Evolutionary conservation across 805 yeast species (phyloP).

Genomic region (Lipomyces spencermartinsiae): DNA sequence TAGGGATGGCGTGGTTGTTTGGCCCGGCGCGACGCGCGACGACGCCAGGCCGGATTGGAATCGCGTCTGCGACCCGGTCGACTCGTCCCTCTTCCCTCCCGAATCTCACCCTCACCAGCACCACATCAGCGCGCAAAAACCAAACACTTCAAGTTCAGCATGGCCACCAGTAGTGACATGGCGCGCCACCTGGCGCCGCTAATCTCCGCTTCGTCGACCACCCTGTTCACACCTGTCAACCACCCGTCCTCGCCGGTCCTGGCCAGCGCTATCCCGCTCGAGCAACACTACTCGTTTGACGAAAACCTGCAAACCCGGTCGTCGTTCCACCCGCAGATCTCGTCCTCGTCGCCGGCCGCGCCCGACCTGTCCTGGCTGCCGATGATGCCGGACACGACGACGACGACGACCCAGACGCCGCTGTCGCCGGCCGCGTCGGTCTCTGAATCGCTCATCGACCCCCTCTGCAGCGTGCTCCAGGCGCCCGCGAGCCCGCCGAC

Average conservation of each 20-base stretch:
- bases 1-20: too few species aligned
- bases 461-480: background rate
- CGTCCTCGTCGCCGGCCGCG: background rate
- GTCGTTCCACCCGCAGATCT: background rate
- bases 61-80: too few species aligned
- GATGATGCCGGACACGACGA: background rate
- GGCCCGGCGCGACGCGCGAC: too few species aligned
- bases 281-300: background rate
- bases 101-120: too few species aligned
- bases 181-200: constrained; percentile 3
- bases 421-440: background rate
- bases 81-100: too few species aligned
- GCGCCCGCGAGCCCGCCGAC: background rate
- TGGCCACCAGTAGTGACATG: constrained; percentile 2
- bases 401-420: background rate
- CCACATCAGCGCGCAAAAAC: too few species aligned
- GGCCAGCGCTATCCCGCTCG: background rate
- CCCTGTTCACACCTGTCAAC: background rate
- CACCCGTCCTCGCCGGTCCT: background rate
- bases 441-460: background rate
- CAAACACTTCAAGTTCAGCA: background rate
- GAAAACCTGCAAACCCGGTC: background rate
- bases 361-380: background rate
- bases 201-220: background rate
- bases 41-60: too few species aligned